Evolutionary conservation across 1,139 yeast genomes (phyloP).

Genomic region (Yamadazyma trypodendri): DNA sequence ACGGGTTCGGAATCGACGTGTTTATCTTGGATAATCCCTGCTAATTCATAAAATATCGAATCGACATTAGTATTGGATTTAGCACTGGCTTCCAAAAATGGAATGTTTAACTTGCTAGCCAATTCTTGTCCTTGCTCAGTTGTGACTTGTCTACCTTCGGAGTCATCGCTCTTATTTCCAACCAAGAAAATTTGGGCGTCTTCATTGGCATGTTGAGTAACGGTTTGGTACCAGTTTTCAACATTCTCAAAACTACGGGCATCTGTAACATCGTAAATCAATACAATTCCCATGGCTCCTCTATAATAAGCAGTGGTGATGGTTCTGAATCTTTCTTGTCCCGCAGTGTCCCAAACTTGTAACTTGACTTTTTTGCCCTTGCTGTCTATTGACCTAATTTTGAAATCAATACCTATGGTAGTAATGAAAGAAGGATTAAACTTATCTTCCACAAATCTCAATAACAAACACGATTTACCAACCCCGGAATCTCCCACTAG

Average conservation of each 20-base stretch:
- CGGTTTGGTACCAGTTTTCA: slow-evolving; percentile 92
- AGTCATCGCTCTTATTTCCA: slow-evolving; percentile 93
- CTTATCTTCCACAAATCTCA: slow-evolving; percentile 95
- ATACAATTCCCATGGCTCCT: slow-evolving; percentile 97
- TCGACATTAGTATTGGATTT: slow-evolving; percentile 91
- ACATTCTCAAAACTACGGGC: slow-evolving; percentile 84
- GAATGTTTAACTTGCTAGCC: slow-evolving; percentile 85
- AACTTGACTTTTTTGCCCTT: slow-evolving; percentile 91
- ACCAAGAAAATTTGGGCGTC: slow-evolving; percentile 92
- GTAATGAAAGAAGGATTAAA: slow-evolving; percentile 96
- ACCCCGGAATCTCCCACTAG: slow-evolving; percentile 97
- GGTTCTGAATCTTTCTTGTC: slow-evolving; percentile 97
- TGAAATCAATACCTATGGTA: slow-evolving; percentile 96
- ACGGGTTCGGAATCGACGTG: slow-evolving; percentile 41
- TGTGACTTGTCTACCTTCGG: slow-evolving; percentile 70
- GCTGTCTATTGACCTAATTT: slow-evolving; percentile 92
- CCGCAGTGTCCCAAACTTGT: slow-evolving; percentile 99
- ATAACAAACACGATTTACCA: slow-evolving; percentile 91
- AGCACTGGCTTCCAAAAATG: slow-evolving; percentile 94
- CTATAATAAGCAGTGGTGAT: slow-evolving; percentile 97
- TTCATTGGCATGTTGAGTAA: slow-evolving; percentile 93
- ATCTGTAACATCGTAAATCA: slow-evolving; percentile 95
- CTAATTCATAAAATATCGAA: slow-evolving; percentile 85
- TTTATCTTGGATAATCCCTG: slow-evolving; percentile 83
- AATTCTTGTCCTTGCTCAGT: slow-evolving; percentile 86